phyloP scores from a whole-genome alignment of 2,329 filamentous ascomycete species.

The Ascochyta lentis region DNA sequence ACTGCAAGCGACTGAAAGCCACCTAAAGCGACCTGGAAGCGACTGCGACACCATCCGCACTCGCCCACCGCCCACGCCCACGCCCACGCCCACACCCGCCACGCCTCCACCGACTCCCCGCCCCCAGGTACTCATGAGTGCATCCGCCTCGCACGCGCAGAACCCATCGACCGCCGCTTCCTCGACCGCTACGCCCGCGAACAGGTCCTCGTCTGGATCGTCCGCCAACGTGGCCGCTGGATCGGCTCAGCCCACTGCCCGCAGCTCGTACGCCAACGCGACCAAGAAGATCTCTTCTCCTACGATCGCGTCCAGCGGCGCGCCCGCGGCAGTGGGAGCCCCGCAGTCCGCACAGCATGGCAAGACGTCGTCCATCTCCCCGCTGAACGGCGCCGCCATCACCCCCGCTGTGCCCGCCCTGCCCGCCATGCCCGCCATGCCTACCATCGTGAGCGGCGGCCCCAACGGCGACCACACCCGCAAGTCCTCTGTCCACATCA shows the following conservation, averaged over 20 bases:
- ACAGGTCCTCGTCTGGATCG: slow-evolving; percentile 58
- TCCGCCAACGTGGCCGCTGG: slow-evolving; percentile 59
- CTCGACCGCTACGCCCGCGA: slow-evolving; percentile 55
- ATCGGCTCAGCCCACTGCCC: slow-evolving; percentile 62
- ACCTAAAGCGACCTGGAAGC: too few species aligned
- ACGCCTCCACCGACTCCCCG: slow-evolving; percentile 19
- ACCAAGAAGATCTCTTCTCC: slow-evolving; percentile 62
- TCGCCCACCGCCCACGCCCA: too few species aligned
- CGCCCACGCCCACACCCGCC: slow-evolving; percentile 10
- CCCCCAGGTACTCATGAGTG: slow-evolving; percentile 64
- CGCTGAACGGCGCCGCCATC: slow-evolving; percentile 79
- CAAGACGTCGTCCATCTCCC: slow-evolving; percentile 62
- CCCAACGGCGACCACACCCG: slow-evolving; percentile 82
- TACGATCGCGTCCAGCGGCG: slow-evolving; percentile 58
- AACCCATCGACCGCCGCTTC: slow-evolving; percentile 57
- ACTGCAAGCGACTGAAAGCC: neutral
- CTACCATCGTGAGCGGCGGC: slow-evolving; percentile 67
- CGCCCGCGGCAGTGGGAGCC: slow-evolving; percentile 61
- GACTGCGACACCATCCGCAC: too few species aligned
- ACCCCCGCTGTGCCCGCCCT: slow-evolving; percentile 64
- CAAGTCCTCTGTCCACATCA: slow-evolving; percentile 94
- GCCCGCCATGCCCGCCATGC: slow-evolving; percentile 69
- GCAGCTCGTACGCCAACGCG: slow-evolving; percentile 66
- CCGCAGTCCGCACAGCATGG: slow-evolving; percentile 59
- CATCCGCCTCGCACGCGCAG: slow-evolving; percentile 61